These are phyloP conservation scores for Ceratonia siliqua DNA, from an alignment of 306 rosid genomes.

Conservation along the genomic window DNA sequence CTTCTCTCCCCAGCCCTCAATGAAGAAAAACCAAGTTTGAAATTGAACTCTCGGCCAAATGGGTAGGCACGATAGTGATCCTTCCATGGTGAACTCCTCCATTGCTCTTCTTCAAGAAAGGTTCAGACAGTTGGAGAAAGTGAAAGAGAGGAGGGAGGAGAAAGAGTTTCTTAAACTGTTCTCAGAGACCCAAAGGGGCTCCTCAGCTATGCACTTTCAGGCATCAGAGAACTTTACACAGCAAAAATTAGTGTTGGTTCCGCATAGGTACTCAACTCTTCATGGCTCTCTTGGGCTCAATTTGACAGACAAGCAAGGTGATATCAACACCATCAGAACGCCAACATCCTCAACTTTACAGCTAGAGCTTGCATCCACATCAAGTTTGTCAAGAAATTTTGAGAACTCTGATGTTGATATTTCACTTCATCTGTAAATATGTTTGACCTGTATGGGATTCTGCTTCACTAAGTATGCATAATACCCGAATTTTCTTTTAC, in stretches of 20 bases:
- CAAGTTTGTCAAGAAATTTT: slow-evolving; percentile 52
- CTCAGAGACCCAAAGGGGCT: slow-evolving; percentile 36
- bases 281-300: slow-evolving; percentile 65
- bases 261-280: slow-evolving; percentile 27
- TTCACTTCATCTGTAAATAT: slow-evolving; percentile 85
- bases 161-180: slow-evolving; percentile 58
- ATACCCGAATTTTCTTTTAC: too few species aligned
- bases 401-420: slow-evolving; percentile 79
- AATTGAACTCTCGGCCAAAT: slow-evolving; percentile 41
- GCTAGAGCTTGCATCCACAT: slow-evolving; percentile 41
- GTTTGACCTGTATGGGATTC: background rate
- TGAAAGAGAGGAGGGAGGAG: slow-evolving; percentile 84
- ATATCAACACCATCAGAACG: slow-evolving; percentile 33
- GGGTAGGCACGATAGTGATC: slow-evolving; percentile 68
- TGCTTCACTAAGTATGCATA: too few species aligned
- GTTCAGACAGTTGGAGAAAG: slow-evolving; percentile 90
- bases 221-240: slow-evolving; percentile 37
- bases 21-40: slow-evolving; percentile 30
- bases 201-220: slow-evolving; percentile 37
- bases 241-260: slow-evolving; percentile 34
- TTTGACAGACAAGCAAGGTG: slow-evolving; percentile 43
- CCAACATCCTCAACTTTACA: slow-evolving; percentile 38
- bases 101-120: slow-evolving; percentile 94
- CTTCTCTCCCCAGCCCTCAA: background rate
- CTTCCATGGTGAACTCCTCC: slow-evolving; percentile 68